Evolutionary conservation across 768 basidiomycete genomes (phyloP).

Genomic region (Lactifluus volemus): DNA sequence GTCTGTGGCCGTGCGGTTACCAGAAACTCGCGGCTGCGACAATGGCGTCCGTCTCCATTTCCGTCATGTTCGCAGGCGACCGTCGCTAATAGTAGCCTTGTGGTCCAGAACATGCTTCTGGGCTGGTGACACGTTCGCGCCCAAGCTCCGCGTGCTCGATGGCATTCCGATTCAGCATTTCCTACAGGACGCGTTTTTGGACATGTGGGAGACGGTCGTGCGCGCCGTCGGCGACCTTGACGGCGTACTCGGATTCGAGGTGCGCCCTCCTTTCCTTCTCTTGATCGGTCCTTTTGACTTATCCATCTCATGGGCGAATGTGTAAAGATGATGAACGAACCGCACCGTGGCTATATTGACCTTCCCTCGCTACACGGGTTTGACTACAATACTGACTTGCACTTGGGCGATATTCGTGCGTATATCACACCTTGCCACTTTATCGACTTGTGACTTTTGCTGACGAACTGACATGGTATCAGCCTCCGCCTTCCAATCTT

Average conservation of each 20-base stretch:
- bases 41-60: constrained; percentile 58
- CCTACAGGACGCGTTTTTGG: constrained; percentile 73
- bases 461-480: background rate
- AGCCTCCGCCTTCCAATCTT: constrained; percentile 84
- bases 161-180: constrained; percentile 67
- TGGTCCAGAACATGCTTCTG: constrained; percentile 75
- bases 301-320: background rate
- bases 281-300: background rate
- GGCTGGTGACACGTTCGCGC: constrained; percentile 83
- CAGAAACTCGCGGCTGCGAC: constrained; percentile 89
- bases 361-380: constrained; percentile 74
- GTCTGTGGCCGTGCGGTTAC: constrained; percentile 91
- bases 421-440: constrained; percentile 16
- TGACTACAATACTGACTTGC: constrained; percentile 93
- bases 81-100: background rate
- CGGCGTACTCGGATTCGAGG: constrained; percentile 86
- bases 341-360: constrained; percentile 87
- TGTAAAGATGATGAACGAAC: constrained; percentile 83
- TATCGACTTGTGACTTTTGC: background rate
- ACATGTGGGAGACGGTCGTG: constrained; percentile 64
- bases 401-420: constrained; percentile 70
- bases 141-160: constrained; percentile 53
- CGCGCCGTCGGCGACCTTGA: constrained; percentile 63
- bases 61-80: background rate
- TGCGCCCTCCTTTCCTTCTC: constrained; percentile 26